phyloP scores from a whole-genome alignment of 2,329 filamentous ascomycete genomes.

The Aspergillus fischeri region DNA sequence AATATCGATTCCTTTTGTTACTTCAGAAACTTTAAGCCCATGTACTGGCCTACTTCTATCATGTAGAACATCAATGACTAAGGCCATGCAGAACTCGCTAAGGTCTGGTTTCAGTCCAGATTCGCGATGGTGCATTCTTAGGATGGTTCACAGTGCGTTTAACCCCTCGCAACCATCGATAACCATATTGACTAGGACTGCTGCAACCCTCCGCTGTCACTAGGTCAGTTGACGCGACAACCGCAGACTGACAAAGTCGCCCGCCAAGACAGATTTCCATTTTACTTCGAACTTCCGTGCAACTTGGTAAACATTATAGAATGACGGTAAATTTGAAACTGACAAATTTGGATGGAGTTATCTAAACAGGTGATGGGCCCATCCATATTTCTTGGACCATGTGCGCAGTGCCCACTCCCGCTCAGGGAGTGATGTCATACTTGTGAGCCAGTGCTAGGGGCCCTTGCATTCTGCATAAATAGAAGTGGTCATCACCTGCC shows the following conservation, averaged over 20 bases:
- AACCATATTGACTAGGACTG: no score
- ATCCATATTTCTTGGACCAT: background rate
- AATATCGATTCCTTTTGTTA: slow-evolving; percentile 22
- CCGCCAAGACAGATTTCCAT: no score
- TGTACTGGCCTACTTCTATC: background rate
- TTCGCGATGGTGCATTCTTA: background rate
- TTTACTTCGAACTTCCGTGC: no score
- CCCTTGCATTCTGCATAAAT: background rate
- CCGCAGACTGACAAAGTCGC: no score
- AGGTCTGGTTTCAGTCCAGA: background rate
- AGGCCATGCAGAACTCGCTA: background rate
- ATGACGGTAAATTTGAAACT: background rate
- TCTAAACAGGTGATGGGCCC: background rate
- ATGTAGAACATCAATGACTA: background rate
- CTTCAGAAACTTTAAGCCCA: background rate
- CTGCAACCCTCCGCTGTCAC: no score
- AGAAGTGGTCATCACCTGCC: background rate
- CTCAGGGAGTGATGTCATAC: background rate
- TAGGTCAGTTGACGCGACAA: no score
- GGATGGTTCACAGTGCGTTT: no score
- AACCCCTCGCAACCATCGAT: no score
- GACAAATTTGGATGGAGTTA: background rate
- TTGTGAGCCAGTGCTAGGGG: background rate
- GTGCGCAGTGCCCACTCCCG: background rate
- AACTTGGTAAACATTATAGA: background rate